Evolutionary conservation across 1,284 basidiomycete genomes (phyloP), one percentile per base, ranked within the genome.

Genomic region (Pyrrhoderma lamaoense): DNA sequence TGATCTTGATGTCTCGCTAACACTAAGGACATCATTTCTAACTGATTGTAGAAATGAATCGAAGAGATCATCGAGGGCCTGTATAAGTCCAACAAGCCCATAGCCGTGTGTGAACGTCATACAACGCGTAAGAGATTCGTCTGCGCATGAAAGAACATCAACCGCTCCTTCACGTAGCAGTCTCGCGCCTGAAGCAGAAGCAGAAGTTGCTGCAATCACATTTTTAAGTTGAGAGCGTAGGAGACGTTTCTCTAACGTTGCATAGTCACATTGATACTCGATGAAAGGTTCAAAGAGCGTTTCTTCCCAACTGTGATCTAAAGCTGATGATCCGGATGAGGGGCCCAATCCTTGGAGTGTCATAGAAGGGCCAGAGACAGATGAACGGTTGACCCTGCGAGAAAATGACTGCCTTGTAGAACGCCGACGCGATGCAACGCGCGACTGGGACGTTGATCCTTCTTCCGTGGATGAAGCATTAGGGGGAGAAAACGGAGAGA

Each of bases 271-370:
- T 62, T 96, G 93, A 56, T 86, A 85, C 61, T 93, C 89, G 16
- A 93, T 72, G 70, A 95, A 96, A 0, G 93, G 90, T 62, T 93
- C 91, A 65, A 93, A 94, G 8, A 96, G 72, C 37, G 86, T 82
- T 49, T 85, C 83, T 61, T 95, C 91, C 93, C 93, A 96, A 45
- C 82, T 82, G 56, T 79, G 67, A 8, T 70, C 71, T 18, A 60
- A 60, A 42, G 76, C 73, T 13, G 61, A 43, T 18, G 64, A 56
- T 27, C 64, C 59, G n/a, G 60, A 54, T 42, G 68, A 63, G 13
- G 61, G 54, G 7, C 61, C 56, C 27, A 31, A 11, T 5, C 27
- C 27, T n/a, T 42, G 16, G 18, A 27, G 16, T 21, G 8, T 52
- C 3, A 46, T 23, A 21, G 55, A 49, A 31, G 58, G 51, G 23